These are phyloP conservation scores for Cyclocybe aegerita DNA, from an alignment of 768 basidiomycete genomes.

Conservation along the genomic window DNA sequence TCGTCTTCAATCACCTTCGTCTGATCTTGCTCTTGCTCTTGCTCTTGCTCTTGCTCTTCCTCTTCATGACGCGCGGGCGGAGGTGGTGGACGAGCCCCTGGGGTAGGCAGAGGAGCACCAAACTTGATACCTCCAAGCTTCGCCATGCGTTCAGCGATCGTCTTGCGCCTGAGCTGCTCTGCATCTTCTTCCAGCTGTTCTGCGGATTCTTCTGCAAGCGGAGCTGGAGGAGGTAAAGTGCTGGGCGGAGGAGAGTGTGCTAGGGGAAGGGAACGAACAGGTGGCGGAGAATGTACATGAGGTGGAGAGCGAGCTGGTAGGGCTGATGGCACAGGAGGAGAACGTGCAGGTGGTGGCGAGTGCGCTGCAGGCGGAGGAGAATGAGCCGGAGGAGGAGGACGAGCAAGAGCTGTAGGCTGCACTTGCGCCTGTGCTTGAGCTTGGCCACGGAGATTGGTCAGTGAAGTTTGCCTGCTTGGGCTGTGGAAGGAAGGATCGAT, in stretches of 20 bases:
- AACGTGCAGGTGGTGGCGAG: not conserved
- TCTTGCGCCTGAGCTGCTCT: constrained; percentile 56
- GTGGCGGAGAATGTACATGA: not conserved
- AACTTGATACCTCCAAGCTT: constrained; percentile 85
- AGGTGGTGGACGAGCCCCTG: constrained; percentile 34
- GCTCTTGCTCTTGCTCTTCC: constrained; percentile 15
- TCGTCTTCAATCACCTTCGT: constrained; percentile 19
- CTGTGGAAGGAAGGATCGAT: constrained; percentile 66
- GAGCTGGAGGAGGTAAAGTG: constrained; percentile 6
- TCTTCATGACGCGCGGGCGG: constrained; percentile 31
- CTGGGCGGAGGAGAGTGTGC: no score
- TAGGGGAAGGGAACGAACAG: not conserved
- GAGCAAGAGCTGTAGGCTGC: constrained; percentile 1
- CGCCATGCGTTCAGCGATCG: constrained; percentile 95
- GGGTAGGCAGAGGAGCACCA: constrained; percentile 52
- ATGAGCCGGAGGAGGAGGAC: not conserved
- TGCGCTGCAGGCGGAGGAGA: not conserved
- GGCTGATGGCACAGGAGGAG: constrained; percentile 5
- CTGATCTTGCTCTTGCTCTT: constrained; percentile 9
- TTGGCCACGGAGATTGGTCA: constrained; percentile 20
- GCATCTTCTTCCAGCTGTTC: constrained; percentile 37
- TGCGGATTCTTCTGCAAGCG: constrained; percentile 28
- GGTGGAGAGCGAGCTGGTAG: constrained; percentile 4
- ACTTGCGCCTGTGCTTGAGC: constrained; percentile 7
- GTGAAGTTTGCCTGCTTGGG: constrained; percentile 42